Percentiles rank a stretch among this genome's conserved stretches.
Evolutionary conservation across 2,329 filamentous ascomycete genomes (phyloP).

Genomic region (Botrytis sinoallii): DNA sequence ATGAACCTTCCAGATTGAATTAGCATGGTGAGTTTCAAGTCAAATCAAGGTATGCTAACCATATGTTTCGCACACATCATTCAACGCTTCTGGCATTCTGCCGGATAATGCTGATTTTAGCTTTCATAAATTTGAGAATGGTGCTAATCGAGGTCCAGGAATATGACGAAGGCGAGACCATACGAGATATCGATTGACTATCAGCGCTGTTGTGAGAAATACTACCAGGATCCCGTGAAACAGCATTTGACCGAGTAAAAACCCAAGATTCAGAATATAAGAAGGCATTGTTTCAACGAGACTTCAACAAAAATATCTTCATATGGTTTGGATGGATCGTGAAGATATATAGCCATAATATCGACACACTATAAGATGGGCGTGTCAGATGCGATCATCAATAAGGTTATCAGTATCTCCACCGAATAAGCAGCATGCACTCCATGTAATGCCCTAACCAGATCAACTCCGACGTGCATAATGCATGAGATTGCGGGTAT

Average conservation of each 20-base stretch:
- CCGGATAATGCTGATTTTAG: background rate
- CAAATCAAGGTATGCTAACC: background rate
- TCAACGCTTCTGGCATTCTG: background rate
- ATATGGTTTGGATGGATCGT: background rate
- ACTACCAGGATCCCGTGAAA: background rate
- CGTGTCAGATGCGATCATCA: background rate
- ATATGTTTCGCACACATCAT: constrained; percentile 3
- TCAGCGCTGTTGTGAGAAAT: background rate
- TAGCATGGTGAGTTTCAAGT: background rate
- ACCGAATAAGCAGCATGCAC: background rate
- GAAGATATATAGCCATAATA: background rate
- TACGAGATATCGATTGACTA: background rate
- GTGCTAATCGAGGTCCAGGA: background rate
- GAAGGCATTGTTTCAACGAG: background rate
- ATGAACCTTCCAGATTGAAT: constrained; percentile 19
- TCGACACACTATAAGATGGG: background rate
- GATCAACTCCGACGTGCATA: background rate
- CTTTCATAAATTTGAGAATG: background rate
- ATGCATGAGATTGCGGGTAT: background rate
- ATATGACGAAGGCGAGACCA: constrained; percentile 8
- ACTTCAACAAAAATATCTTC: background rate
- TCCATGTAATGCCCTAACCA: too few relatives aligned
- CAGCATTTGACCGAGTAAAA: too few relatives aligned
- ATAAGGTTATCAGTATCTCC: background rate
- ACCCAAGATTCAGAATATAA: background rate